These are phyloP conservation scores for Colletotrichum higginsianum DNA, from an alignment of 2,329 filamentous ascomycete genomes.

Conservation along the genomic window DNA sequence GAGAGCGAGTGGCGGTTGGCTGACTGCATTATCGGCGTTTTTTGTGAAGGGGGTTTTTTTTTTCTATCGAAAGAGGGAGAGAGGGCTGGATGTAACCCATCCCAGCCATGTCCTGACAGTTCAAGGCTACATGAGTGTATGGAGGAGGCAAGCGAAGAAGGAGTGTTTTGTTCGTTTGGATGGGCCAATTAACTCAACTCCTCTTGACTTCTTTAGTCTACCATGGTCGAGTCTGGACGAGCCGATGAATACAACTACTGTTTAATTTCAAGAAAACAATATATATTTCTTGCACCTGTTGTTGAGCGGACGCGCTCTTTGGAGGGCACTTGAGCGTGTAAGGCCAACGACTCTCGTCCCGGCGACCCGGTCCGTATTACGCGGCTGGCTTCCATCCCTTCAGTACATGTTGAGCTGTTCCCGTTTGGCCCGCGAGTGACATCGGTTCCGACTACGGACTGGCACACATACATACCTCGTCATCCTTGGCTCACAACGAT, in stretches of 20 bases:
- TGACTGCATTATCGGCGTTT: slow-evolving; percentile 15
- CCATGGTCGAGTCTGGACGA: not conserved
- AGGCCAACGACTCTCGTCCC: too few species aligned
- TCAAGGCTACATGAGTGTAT: not conserved
- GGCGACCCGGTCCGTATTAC: not conserved
- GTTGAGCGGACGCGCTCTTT: too few species aligned
- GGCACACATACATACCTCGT: not conserved
- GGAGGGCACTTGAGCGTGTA: too few species aligned
- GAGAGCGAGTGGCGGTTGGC: not conserved
- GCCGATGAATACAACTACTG: not conserved
- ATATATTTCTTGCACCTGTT: not conserved
- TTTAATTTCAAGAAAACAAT: not conserved
- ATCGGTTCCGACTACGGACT: not conserved
- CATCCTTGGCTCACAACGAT: slow-evolving; percentile 2
- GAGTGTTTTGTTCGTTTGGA: not conserved
- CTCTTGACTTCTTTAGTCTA: not conserved
- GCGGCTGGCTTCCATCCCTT: not conserved
- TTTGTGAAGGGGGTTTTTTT: not conserved
- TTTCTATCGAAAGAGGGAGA: not conserved
- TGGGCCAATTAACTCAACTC: not conserved
- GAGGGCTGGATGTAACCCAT: not conserved
- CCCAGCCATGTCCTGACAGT: not conserved
- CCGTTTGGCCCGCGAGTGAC: not conserved
- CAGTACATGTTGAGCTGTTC: too few species aligned
- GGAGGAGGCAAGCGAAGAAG: not conserved